These are phyloP conservation scores for Pichia insulana DNA, from an alignment of 805 yeast species.

Conservation along the genomic window DNA sequence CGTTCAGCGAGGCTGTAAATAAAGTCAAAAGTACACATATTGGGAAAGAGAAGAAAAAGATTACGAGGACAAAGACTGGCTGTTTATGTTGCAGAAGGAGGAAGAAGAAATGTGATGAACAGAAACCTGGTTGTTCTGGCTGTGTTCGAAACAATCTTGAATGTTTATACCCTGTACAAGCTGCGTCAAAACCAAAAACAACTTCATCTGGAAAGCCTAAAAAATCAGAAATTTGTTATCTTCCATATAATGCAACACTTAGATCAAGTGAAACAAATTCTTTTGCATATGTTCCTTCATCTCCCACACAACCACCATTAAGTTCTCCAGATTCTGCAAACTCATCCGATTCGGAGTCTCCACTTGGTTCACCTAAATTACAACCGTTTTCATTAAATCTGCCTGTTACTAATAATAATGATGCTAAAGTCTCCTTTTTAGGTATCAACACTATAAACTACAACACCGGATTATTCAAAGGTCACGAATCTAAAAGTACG, in stretches of 20 bases:
- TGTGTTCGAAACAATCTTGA: conserved; percentile 27
- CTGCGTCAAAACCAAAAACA: conserved; percentile 13
- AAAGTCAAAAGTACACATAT: neutral
- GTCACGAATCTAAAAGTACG: conserved; percentile 7
- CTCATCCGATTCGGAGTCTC: conserved; percentile 17
- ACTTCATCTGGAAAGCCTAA: conserved; percentile 7
- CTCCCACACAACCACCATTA: conserved; percentile 9
- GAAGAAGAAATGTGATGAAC: conserved; percentile 33
- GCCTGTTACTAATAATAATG: neutral
- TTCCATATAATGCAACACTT: conserved; percentile 4
- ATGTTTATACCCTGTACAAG: conserved; percentile 27
- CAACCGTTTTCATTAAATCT: conserved; percentile 8
- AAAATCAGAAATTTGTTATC: conserved; percentile 1
- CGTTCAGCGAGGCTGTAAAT: neutral
- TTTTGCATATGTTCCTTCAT: conserved; percentile 3
- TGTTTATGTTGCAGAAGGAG: conserved; percentile 31
- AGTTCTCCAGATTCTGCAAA: conserved; percentile 11
- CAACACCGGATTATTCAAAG: conserved; percentile 1
- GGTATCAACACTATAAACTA: neutral
- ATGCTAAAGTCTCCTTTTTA: conserved; percentile 6
- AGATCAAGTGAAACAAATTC: conserved; percentile 7
- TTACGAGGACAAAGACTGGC: conserved; percentile 31
- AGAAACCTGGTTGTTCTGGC: conserved; percentile 28
- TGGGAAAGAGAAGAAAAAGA: conserved; percentile 20
- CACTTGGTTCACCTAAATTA: conserved; percentile 22